Percentiles rank a stretch among this genome's conserved stretches.
phyloP scores from a whole-genome alignment of 805 yeast species.

The Lipomyces starkeyi region DNA sequence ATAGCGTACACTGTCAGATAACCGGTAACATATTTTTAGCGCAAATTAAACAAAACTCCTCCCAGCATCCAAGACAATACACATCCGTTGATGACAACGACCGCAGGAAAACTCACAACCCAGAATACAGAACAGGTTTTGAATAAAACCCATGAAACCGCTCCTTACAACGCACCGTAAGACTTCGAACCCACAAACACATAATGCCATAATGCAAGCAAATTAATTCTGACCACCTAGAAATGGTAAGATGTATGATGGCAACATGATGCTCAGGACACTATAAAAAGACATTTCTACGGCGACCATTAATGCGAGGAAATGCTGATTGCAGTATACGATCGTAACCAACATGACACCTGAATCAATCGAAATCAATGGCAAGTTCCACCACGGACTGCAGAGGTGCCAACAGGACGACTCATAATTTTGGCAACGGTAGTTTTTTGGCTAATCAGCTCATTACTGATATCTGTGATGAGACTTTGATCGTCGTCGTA shows the following conservation, averaged over 20 bases:
- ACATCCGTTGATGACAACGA: neutral
- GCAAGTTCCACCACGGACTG: constrained; percentile 35
- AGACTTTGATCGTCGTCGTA: constrained; percentile 10
- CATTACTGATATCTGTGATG: constrained; percentile 14
- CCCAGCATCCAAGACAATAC: too few species aligned
- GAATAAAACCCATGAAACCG: neutral
- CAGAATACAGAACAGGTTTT: neutral
- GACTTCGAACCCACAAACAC: neutral
- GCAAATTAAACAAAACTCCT: too few species aligned
- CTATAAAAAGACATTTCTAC: too few species aligned
- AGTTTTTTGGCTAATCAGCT: constrained; percentile 10
- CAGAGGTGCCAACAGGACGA: constrained; percentile 26
- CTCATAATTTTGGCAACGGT: constrained; percentile 10
- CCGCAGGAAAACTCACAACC: neutral
- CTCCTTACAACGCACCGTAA: too few species aligned
- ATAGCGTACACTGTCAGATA: too few species aligned
- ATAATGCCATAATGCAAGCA: too few species aligned
- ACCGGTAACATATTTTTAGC: too few species aligned
- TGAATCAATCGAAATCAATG: constrained; percentile 16
- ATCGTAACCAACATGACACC: too few species aligned
- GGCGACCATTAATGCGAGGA: neutral
- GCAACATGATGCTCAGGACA: too few species aligned
- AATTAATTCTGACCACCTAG: too few species aligned
- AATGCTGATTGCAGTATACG: neutral
- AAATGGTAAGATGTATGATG: too few species aligned